These are phyloP conservation scores for Apiospora koreana DNA, from an alignment of 2,329 filamentous ascomycete species.

Conservation along the genomic window DNA sequence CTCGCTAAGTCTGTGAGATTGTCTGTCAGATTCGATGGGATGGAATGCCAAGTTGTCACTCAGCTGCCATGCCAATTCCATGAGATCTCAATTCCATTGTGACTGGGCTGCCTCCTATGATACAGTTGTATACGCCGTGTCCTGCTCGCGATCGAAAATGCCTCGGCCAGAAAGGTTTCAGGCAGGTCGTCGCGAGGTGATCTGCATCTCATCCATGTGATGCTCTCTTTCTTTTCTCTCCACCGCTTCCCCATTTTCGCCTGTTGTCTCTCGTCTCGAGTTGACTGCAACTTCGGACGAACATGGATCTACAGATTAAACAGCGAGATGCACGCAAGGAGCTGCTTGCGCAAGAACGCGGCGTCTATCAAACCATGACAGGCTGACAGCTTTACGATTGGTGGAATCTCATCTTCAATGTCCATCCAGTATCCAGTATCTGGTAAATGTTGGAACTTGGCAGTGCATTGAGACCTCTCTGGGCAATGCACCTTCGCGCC, in stretches of 20 bases:
- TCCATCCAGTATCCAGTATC: background rate
- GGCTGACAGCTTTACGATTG: background rate
- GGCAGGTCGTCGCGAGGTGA: background rate
- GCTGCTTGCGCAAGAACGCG: background rate
- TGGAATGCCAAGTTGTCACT: background rate
- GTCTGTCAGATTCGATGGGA: background rate
- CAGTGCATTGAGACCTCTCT: background rate
- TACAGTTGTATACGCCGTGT: no score
- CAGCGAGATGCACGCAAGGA: background rate
- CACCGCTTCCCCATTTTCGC: background rate
- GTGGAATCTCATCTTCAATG: background rate
- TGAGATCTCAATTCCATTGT: background rate
- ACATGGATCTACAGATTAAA: slow-evolving; percentile 3
- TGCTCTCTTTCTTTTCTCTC: background rate
- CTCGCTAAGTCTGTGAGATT: no score
- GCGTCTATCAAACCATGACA: background rate
- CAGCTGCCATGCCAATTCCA: no score
- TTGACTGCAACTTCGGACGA: slow-evolving; percentile 1
- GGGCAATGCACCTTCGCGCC: background rate
- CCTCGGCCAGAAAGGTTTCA: background rate
- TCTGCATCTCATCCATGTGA: background rate
- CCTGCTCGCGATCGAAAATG: background rate
- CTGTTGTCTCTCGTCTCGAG: background rate
- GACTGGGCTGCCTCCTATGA: background rate
- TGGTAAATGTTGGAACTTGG: background rate